Evolutionary conservation across 2,329 filamentous ascomycete species (phyloP), one percentile per base, ranked within the genome.

Genomic region (Verticillium albo-atrum): DNA sequence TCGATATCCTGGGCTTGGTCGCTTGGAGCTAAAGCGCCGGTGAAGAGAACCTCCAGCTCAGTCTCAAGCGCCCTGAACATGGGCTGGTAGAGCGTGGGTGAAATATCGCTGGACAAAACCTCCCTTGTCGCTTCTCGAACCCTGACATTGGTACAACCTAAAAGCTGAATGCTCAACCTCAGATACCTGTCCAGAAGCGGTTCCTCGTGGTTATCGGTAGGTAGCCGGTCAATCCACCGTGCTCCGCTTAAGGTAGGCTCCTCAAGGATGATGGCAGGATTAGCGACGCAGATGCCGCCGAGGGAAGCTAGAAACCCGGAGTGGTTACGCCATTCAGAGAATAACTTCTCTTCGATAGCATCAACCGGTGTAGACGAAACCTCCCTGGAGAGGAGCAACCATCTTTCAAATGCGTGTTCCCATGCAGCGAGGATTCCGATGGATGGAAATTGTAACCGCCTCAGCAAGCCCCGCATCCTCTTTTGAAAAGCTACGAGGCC

Each of bases 401-500:
- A 90, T 59, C 80, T 80, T 30, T 87, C 82, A 64, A 89, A 89
- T 1, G 85, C 84, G 20, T 78, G 77, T 65, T 88, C 85, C 87
- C 87, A 90, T 3, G 87, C 86, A 59, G 82, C 80, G 28, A 90
- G 72, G 57, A 90, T 88, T n/a, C 86, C 86, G n/a, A 77, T 75
- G 12, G 84, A 87, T 23, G 87, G 87, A 63, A 81, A 82, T 55
- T 83, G 79, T 75, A 89, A 83, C 54, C 81, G 81, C 26, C 85
- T 77, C 25, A 89, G 69, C 32, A 89, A 77, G 14, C 79, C 78
- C 52, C 87, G 80, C 32, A 87, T 79, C 47, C 87, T 79, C 67
- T 89, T 89, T 64, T 90, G 87, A 66, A 90, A 90, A 2, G 87
- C 87, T 12, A 89, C 87, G 7, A 89, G 72, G 1, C 87, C 87